Evolutionary conservation across 1,284 basidiomycete genomes (phyloP).

Genomic region (Naganishia sp.): DNA sequence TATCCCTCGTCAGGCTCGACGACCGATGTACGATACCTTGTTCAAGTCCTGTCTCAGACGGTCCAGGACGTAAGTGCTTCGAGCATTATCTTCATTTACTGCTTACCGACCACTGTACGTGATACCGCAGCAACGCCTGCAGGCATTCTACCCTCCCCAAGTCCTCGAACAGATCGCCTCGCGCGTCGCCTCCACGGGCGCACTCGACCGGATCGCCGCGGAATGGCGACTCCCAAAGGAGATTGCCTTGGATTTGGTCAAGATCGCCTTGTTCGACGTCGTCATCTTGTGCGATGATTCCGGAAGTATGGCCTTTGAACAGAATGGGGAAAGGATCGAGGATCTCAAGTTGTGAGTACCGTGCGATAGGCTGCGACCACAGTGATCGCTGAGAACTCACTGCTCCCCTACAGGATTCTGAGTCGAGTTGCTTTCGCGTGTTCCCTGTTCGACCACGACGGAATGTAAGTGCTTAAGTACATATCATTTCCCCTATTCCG

Average conservation of each 20-base stretch:
- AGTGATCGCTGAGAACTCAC: neutral
- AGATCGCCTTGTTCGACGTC: constrained; percentile 53
- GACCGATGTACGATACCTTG: constrained; percentile 22
- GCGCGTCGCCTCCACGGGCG: constrained; percentile 51
- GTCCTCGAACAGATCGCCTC: constrained; percentile 53
- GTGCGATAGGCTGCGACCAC: neutral
- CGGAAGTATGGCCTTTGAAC: constrained; percentile 33
- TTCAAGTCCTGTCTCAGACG: constrained; percentile 19
- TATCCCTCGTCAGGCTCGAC: constrained; percentile 28
- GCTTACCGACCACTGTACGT: neutral
- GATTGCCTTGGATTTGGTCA: constrained; percentile 54
- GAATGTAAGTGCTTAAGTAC: constrained; percentile 40
- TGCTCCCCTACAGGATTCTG: constrained; percentile 22
- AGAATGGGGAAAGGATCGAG: constrained; percentile 31
- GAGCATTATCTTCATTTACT: neutral
- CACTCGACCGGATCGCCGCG: constrained; percentile 48
- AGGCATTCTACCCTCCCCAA: constrained; percentile 56
- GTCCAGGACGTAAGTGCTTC: constrained; percentile 24
- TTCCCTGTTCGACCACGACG: constrained; percentile 55
- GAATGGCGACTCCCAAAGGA: constrained; percentile 55
- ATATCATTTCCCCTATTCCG: neutral
- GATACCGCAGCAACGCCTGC: constrained; percentile 50
- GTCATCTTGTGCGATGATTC: constrained; percentile 55
- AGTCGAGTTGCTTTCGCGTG: constrained; percentile 27
- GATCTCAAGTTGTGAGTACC: constrained; percentile 28